Evolutionary conservation across 2,329 filamentous ascomycete genomes (phyloP).

Genomic region (Fusarium sarcochroum): DNA sequence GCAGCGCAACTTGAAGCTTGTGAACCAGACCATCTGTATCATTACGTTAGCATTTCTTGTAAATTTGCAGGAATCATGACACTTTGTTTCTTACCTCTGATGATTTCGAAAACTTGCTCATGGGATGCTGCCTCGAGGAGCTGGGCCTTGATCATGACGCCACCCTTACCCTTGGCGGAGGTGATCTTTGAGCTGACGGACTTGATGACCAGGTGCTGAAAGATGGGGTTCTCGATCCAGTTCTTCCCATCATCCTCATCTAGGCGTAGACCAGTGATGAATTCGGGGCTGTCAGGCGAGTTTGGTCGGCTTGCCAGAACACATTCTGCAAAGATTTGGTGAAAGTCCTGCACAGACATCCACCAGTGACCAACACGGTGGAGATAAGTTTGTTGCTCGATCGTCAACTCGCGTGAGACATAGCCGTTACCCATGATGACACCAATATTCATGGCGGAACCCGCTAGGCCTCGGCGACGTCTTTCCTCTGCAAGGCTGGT

Average conservation of each 20-base stretch:
- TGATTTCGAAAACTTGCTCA: background rate
- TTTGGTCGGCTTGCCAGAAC: background rate
- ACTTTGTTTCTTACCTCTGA: background rate
- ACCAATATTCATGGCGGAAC: constrained; percentile 56
- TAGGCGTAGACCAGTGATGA: background rate
- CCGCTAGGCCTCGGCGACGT: constrained; percentile 41
- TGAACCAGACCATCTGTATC: background rate
- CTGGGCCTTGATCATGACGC: background rate
- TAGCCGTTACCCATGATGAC: constrained; percentile 59
- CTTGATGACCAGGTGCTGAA: background rate
- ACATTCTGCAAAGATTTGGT: constrained; percentile 25
- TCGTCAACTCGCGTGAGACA: constrained; percentile 37
- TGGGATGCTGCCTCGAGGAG: background rate
- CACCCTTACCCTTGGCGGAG: background rate
- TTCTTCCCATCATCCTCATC: no score
- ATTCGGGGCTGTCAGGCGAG: background rate
- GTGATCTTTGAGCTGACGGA: background rate
- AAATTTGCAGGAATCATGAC: background rate
- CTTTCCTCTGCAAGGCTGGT: background rate
- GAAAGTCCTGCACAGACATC: constrained; percentile 51
- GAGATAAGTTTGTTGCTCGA: background rate
- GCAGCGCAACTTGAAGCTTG: background rate
- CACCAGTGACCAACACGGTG: background rate
- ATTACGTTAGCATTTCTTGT: background rate
- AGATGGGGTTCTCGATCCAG: background rate